phyloP scores from a whole-genome alignment of 768 basidiomycete species.

The Lentinus tigrinus region DNA sequence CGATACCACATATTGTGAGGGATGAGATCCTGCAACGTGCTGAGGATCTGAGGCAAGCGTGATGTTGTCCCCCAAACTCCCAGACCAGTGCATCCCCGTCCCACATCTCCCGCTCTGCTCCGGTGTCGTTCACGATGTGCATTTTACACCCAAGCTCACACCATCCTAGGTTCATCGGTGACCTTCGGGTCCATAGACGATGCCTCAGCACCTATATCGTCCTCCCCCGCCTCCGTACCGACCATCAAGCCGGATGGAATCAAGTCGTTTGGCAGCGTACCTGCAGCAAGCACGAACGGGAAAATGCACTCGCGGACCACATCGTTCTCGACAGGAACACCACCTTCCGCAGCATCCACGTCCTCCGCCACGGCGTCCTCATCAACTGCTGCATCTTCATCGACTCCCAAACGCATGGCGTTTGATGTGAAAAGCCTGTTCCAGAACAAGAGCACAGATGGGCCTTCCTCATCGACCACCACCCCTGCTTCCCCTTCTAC shows the following conservation, averaged over 20 bases:
- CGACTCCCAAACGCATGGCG: constrained; percentile 33
- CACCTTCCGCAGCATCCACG: constrained; percentile 20
- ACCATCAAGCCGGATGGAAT: constrained; percentile 68
- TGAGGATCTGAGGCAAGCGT: no score
- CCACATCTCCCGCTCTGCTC: no score
- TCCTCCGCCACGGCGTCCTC: constrained; percentile 31
- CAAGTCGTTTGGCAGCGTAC: constrained; percentile 81
- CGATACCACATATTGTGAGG: no score
- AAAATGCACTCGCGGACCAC: constrained; percentile 36
- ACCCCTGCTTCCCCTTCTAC: constrained; percentile 58
- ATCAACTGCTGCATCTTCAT: constrained; percentile 29
- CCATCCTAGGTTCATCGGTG: constrained; percentile 56
- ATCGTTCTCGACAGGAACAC: constrained; percentile 36
- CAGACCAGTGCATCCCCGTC: no score
- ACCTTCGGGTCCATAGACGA: constrained; percentile 93
- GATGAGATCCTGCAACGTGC: no score
- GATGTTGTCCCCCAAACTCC: no score
- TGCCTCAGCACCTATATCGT: constrained; percentile 70
- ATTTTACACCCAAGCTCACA: constrained; percentile 4
- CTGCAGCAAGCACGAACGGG: constrained; percentile 57
- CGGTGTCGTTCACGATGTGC: no score
- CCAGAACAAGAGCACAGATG: constrained; percentile 41
- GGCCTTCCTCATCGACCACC: constrained; percentile 23
- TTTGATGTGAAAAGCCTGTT: constrained; percentile 63
- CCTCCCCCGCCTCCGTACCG: constrained; percentile 71